Conservation (phyloP, 176 grass and related monocot species). For the Calamus simplicifolius region DNA sequence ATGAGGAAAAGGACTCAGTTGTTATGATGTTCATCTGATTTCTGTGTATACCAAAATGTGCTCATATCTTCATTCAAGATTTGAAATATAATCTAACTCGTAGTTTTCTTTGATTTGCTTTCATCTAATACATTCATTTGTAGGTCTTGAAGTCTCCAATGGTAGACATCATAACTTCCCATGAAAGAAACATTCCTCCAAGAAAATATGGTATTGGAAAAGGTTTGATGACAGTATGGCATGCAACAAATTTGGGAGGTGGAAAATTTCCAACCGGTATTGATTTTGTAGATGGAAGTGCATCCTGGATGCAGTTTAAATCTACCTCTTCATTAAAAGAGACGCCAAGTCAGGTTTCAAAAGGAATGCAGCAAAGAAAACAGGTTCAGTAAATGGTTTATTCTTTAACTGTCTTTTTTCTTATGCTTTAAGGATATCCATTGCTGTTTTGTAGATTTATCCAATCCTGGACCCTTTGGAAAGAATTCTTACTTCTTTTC, state of each 20-base stretch:
- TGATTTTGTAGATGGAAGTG: constrained; percentile 53
- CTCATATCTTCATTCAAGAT: background rate
- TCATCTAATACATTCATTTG: constrained; percentile 16
- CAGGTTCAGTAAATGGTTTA: constrained; percentile 26
- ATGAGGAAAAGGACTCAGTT: too few species aligned
- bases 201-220: constrained; percentile 90
- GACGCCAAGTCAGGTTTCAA: constrained; percentile 8
- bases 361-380: constrained; percentile 16
- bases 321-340: constrained; percentile 25
- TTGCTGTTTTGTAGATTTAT: too few species aligned
- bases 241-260: constrained; percentile 52
- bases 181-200: constrained; percentile 24
- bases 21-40: too few species aligned
- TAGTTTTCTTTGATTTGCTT: background rate
- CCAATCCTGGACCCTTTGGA: too few species aligned
- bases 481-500: too few species aligned
- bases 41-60: too few species aligned
- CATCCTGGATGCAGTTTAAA: constrained; percentile 49
- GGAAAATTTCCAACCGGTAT: constrained; percentile 33
- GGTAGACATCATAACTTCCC: background rate
- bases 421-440: too few species aligned
- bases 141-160: constrained; percentile 26
- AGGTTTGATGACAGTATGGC: constrained; percentile 98
- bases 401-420: background rate
- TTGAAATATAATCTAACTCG: too few species aligned